phyloP scores from a whole-genome alignment of 2,329 filamentous ascomycete species.

The Fusarium mangiferae region DNA sequence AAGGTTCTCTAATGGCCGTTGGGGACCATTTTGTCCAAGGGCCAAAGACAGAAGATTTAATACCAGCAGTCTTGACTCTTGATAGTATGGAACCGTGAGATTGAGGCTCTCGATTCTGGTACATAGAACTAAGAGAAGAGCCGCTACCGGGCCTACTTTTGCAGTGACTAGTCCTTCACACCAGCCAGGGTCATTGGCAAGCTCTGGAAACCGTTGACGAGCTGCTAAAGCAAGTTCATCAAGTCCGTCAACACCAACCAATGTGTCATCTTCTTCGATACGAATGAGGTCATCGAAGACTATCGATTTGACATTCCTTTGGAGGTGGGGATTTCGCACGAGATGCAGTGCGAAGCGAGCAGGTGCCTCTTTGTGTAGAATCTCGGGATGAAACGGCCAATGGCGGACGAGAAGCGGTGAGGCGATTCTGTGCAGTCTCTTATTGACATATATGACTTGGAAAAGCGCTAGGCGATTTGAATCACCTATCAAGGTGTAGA shows the following conservation, averaged over 20 bases:
- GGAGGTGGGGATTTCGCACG: neutral
- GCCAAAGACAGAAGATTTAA: fast-evolving
- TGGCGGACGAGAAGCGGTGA: neutral
- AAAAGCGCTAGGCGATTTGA: neutral
- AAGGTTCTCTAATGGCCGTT: neutral
- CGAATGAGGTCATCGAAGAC: neutral
- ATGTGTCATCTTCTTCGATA: neutral
- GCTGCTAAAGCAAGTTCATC: neutral
- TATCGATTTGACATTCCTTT: neutral
- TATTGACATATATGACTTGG: neutral
- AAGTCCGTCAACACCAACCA: too few relatives aligned
- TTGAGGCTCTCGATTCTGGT: neutral
- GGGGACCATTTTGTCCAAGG: fast-evolving
- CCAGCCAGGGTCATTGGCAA: neutral
- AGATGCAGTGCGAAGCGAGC: neutral
- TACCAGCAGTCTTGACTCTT: neutral
- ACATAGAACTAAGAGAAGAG: neutral
- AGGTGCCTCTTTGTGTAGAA: neutral
- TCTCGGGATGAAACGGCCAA: neutral
- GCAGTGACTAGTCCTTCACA: neutral
- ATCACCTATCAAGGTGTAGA: neutral
- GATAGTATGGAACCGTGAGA: neutral
- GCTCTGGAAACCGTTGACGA: neutral
- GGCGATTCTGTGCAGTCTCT: neutral
- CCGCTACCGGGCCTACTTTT: neutral